Conservation (phyloP, 805 yeast species). For the Schwanniomyces occidentalis region DNA sequence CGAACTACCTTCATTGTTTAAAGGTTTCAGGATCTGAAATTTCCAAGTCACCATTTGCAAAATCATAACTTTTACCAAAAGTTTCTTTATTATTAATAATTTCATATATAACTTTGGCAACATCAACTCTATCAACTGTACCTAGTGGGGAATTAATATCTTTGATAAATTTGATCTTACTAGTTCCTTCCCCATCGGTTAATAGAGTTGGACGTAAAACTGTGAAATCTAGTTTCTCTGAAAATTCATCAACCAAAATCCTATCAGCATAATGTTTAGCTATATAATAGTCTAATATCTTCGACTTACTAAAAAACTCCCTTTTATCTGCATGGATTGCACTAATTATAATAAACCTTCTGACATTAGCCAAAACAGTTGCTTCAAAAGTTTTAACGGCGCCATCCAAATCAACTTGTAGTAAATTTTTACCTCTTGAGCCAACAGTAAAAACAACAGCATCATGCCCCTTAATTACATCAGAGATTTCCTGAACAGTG, state of each 20-base stretch:
- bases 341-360: conserved; percentile 54
- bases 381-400: conserved; percentile 61
- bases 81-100: conserved; percentile 38
- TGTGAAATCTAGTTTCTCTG: conserved; percentile 50
- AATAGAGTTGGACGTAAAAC: conserved; percentile 56
- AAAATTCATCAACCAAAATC: conserved; percentile 35
- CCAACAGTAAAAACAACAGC: conserved; percentile 65
- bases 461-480: conserved; percentile 46
- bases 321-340: conserved; percentile 57
- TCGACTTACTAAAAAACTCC: conserved; percentile 39
- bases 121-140: conserved; percentile 51
- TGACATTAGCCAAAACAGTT: conserved; percentile 41
- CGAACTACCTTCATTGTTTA: conserved; percentile 1
- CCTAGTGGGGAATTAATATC: conserved; percentile 21
- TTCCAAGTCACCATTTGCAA: conserved; percentile 6
- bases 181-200: conserved; percentile 41
- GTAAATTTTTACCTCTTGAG: conserved; percentile 55
- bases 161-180: conserved; percentile 40
- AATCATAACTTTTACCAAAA: conserved; percentile 41
- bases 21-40: conserved; percentile 3
- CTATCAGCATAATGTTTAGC: conserved; percentile 65
- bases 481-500: conserved; percentile 31
- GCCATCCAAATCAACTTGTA: conserved; percentile 62
- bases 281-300: conserved; percentile 49
- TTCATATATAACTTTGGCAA: conserved; percentile 47